Evolutionary conservation across 768 basidiomycete species (phyloP).

Genomic region (Suillus subaureus): DNA sequence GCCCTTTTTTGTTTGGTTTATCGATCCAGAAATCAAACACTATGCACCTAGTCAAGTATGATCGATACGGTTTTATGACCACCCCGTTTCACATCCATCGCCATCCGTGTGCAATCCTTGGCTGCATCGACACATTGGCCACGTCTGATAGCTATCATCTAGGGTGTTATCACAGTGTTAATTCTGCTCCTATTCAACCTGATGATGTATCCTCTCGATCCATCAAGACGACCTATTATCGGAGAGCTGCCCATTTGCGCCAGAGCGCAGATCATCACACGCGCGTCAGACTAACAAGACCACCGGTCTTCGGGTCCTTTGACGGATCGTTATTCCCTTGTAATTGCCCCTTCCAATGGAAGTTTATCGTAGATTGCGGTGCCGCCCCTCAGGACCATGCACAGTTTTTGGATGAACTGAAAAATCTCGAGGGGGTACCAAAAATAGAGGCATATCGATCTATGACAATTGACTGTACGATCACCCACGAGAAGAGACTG

Average conservation of each 20-base stretch:
- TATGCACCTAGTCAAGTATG: not conserved
- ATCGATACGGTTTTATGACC: not conserved
- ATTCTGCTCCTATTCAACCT: not conserved
- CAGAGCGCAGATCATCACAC: not conserved
- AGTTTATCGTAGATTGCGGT: not conserved
- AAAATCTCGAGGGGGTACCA: not conserved
- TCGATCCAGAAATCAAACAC: not conserved
- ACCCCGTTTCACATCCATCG: not conserved
- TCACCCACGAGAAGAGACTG: not conserved
- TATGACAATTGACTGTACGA: not conserved
- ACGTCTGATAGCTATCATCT: constrained; percentile 1
- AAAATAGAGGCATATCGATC: not conserved
- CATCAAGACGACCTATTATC: not conserved
- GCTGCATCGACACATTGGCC: not conserved
- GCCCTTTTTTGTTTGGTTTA: not conserved
- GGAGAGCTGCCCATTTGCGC: not conserved
- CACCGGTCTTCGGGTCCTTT: not conserved
- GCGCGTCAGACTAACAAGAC: not conserved
- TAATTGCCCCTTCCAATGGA: not conserved
- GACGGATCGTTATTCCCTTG: not conserved
- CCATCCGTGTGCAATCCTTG: not conserved
- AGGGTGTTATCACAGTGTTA: not conserved
- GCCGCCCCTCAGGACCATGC: not conserved
- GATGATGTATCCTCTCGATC: not conserved
- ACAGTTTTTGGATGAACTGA: not conserved